Evolutionary conservation across 1,284 basidiomycete genomes (phyloP).

Genomic region (Thelephora terrestris): DNA sequence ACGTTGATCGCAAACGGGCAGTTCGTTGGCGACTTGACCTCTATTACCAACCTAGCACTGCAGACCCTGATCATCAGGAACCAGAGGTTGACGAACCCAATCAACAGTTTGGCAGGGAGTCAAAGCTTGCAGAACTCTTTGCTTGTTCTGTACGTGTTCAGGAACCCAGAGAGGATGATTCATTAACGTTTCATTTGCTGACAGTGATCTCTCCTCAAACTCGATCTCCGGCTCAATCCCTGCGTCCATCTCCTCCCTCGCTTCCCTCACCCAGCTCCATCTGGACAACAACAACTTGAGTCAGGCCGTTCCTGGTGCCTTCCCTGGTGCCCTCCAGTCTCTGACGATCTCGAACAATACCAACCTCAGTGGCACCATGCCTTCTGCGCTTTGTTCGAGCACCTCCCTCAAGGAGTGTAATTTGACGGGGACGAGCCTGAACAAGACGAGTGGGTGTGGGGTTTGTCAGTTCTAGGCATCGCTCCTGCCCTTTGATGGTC

Average conservation of each 20-base stretch:
- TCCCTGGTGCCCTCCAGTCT: slow-evolving; percentile 20
- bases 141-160: slow-evolving; percentile 24
- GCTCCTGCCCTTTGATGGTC: not conserved
- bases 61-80: slow-evolving; percentile 26
- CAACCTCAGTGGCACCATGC: slow-evolving; percentile 16
- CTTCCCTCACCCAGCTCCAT: slow-evolving; percentile 21
- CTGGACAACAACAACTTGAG: slow-evolving; percentile 21
- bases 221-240: slow-evolving; percentile 21
- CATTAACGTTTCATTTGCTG: not conserved
- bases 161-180: too few relatives aligned
- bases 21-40: slow-evolving; percentile 33
- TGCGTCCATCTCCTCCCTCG: slow-evolving; percentile 18
- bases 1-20: slow-evolving; percentile 34
- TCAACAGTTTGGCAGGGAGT: slow-evolving; percentile 25
- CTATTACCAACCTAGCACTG: slow-evolving; percentile 26
- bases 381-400: slow-evolving; percentile 21
- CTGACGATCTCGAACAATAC: slow-evolving; percentile 22
- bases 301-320: slow-evolving; percentile 17
- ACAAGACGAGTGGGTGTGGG: slow-evolving; percentile 17
- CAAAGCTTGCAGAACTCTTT: slow-evolving; percentile 25
- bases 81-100: slow-evolving; percentile 17
- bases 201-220: slow-evolving; percentile 22
- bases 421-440: slow-evolving; percentile 20
- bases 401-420: slow-evolving; percentile 22
- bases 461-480: slow-evolving; percentile 15